Percentiles rank a stretch among this genome's conserved stretches.
These are phyloP conservation scores for Penicillium sp. DNA, from an alignment of 2,329 filamentous ascomycete species.

Conservation along the genomic window DNA sequence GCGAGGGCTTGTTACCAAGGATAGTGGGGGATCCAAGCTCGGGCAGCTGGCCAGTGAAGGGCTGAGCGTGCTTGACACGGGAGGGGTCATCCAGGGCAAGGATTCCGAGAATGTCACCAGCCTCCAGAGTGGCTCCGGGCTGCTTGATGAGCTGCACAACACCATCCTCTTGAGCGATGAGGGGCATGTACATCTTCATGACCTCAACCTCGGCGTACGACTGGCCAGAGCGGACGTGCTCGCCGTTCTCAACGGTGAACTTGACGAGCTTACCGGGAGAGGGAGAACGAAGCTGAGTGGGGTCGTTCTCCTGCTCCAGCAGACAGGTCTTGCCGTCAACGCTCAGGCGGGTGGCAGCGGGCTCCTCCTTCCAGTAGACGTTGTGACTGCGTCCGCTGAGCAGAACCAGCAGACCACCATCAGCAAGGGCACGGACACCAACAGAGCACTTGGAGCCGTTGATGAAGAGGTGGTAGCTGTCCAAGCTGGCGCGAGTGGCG, in stretches of 20 bases:
- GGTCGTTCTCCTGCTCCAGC: slow-evolving; percentile 98
- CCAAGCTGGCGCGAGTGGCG: slow-evolving; percentile 83
- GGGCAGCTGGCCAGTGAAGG: slow-evolving; percentile 88
- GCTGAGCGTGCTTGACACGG: slow-evolving; percentile 93
- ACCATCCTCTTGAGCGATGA: slow-evolving; percentile 92
- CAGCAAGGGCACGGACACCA: slow-evolving; percentile 86
- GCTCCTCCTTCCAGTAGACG: slow-evolving; percentile 99
- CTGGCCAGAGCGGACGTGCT: slow-evolving; percentile 89
- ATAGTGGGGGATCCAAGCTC: slow-evolving; percentile 83
- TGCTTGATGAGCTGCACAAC: slow-evolving; percentile 98
- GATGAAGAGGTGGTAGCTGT: slow-evolving; percentile 98
- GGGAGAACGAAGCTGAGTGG: slow-evolving; percentile 91
- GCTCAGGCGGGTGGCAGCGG: slow-evolving; percentile 89
- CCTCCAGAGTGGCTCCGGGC: slow-evolving; percentile 94
- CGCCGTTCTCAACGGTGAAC: slow-evolving; percentile 92
- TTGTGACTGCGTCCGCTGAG: slow-evolving; percentile 94
- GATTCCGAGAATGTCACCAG: slow-evolving; percentile 97
- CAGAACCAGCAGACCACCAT: slow-evolving; percentile 89
- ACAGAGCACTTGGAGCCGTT: slow-evolving; percentile 96
- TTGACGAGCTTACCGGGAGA: slow-evolving; percentile 98
- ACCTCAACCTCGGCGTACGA: slow-evolving; percentile 97
- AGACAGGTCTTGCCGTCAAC: slow-evolving; percentile 98
- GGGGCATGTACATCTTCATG: slow-evolving; percentile 99
- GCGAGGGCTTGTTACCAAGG: slow-evolving; percentile 85
- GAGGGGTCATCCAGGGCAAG: slow-evolving; percentile 92